Evolutionary conservation across 2,329 filamentous ascomycete species (phyloP).

Genomic region (Mycosphaerella sp.): DNA sequence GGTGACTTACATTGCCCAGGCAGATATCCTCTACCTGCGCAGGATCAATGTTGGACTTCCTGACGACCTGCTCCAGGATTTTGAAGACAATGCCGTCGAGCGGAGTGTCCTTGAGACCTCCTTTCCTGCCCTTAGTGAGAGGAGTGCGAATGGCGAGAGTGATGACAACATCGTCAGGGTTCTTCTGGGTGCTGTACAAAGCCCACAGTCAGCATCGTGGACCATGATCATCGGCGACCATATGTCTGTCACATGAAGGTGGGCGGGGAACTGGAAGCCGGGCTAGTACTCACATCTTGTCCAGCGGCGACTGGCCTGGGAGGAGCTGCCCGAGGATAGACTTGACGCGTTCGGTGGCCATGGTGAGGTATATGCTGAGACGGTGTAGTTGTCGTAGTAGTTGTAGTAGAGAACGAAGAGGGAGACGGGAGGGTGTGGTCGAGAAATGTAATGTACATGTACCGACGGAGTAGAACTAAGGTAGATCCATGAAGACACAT

Average conservation of each 20-base stretch:
- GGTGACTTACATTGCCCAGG: conserved; percentile 68
- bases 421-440: neutral
- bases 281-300: conserved; percentile 70
- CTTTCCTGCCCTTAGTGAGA: conserved; percentile 81
- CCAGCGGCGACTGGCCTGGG: conserved; percentile 61
- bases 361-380: conserved; percentile 42
- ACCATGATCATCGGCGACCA: too few species aligned
- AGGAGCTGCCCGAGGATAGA: conserved; percentile 83
- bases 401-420: neutral
- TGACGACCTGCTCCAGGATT: conserved; percentile 60
- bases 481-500: too few species aligned
- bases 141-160: conserved; percentile 88
- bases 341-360: conserved; percentile 79
- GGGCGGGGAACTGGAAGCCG: conserved; percentile 29
- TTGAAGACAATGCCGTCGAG: conserved; percentile 84
- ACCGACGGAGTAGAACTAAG: too few species aligned
- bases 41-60: conserved; percentile 34
- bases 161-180: conserved; percentile 94
- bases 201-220: conserved; percentile 9
- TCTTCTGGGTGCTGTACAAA: conserved; percentile 46
- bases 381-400: too few species aligned
- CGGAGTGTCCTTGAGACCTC: conserved; percentile 89
- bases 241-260: conserved; percentile 40
- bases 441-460: conserved; percentile 10
- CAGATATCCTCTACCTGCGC: conserved; percentile 62